These are phyloP conservation scores for Leptographium procerum DNA, from an alignment of 2,329 filamentous ascomycete genomes.

Conservation along the genomic window DNA sequence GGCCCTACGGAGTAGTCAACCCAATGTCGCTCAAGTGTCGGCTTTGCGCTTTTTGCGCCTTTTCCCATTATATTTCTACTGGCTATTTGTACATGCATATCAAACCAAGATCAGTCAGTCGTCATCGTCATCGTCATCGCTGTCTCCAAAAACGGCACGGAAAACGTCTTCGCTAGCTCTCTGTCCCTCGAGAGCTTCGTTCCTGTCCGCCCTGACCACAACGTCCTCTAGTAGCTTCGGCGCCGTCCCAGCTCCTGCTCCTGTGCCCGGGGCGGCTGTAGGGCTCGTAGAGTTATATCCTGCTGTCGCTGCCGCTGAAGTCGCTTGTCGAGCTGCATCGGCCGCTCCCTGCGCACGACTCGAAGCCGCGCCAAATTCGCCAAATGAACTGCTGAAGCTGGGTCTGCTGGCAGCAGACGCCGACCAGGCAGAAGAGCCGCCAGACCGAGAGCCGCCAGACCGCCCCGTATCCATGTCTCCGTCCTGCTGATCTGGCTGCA, in stretches of 20 bases:
- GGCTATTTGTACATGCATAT: background rate
- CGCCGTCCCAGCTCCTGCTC: background rate
- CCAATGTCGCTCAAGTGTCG: too few relatives aligned
- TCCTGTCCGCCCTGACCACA: slow-evolving; percentile 58
- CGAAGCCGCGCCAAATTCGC: too few relatives aligned
- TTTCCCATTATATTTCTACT: background rate
- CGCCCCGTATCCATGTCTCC: slow-evolving; percentile 1
- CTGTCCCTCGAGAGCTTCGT: slow-evolving; percentile 65
- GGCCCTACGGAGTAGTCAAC: too few relatives aligned
- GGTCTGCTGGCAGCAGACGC: background rate
- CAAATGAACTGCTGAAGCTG: background rate
- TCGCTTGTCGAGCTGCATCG: background rate
- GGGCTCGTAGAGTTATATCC: too few relatives aligned
- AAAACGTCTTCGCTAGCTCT: slow-evolving; percentile 73
- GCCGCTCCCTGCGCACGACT: background rate
- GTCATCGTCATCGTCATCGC: slow-evolving; percentile 48
- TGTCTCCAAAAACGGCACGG: slow-evolving; percentile 86
- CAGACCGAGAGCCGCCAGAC: background rate
- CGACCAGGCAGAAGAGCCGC: background rate
- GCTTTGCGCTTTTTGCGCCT: background rate
- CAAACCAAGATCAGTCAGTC: background rate
- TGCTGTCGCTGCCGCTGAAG: background rate
- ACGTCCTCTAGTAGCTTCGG: background rate
- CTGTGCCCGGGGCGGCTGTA: too few relatives aligned
- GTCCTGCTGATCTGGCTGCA: slow-evolving; percentile 41